Base-by-base conservation (phyloP, 2,329 filamentous ascomycete species). In the Orbilia blumenaviensis region DNA sequence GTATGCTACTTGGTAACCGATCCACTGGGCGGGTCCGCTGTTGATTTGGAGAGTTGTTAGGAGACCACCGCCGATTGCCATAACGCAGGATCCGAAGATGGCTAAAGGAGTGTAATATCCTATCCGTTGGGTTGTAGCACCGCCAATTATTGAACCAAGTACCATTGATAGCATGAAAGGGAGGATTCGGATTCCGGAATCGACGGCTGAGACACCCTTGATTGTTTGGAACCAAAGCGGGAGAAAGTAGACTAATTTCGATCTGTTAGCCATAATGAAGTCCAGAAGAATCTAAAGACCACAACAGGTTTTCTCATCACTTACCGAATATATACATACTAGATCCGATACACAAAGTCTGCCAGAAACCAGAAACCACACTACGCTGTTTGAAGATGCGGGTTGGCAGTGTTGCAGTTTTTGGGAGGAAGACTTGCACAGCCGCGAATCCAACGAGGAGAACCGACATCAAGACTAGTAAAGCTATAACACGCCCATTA, bases 51-150 rank as follows among this genome's bases (percentile, higher is more conserved):
- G 81, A 0, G 84, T 85, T 0, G 87, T 86, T 74, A 89, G 83
- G 66, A 89, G 84, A 12, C 87, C 88, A 2, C 83, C 81, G 7
- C 87, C 87, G 66, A 88, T 80, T 42, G 85, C 82, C 83, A 85
- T 85, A 75, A 83, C 83, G 2, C 87, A 84, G 7, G 85, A 85
- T 8, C 68, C 46, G 14, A 85, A 36, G 10, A 89, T 82, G 86
- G 89, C 88, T 16, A 84, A 84, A 0, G 86, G 88, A 2, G 86
- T 85, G 77, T 89, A 90, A 80, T 90, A 89, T 38, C 88, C 88
- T 34, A 88, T 82, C 63, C 84, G 84, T 63, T 86, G 84, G 0
- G 86, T 88, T 46, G 84, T 77, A 0, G 81, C 81, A 27, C 87
- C 87, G 2, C 85, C 84, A 0, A 85, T 62, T 66, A 87, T 81